These are phyloP conservation scores for Saxophila tyrrhenica DNA, from an alignment of 495 filamentous ascomycete species.

Conservation along the genomic window DNA sequence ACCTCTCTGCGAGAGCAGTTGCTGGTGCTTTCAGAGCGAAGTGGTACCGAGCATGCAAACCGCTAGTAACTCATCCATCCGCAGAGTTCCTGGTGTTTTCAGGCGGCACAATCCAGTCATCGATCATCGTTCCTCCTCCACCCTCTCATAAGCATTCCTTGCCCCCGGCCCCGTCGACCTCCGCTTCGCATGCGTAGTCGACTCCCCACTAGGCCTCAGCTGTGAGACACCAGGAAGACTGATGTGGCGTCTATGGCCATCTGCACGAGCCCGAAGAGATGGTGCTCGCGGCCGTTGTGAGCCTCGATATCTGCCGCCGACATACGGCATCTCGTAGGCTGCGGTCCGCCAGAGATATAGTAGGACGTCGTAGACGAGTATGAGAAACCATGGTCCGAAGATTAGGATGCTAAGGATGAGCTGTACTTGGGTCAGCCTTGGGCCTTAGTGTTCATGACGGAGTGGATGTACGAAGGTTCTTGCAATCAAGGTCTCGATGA, in stretches of 20 bases:
- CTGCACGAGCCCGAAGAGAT: slow-evolving; percentile 49
- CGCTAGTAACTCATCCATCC: too few relatives aligned
- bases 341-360: slow-evolving; percentile 52
- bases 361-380: slow-evolving; percentile 56
- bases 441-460: not conserved
- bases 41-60: too few relatives aligned
- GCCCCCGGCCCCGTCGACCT: not conserved
- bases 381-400: slow-evolving; percentile 53
- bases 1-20: too few relatives aligned
- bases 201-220: not conserved
- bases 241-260: slow-evolving; percentile 27
- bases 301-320: slow-evolving; percentile 55
- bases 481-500: slow-evolving; percentile 52
- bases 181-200: not conserved
- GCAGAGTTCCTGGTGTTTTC: too few relatives aligned
- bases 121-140: not conserved
- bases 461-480: slow-evolving; percentile 41
- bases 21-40: too few relatives aligned
- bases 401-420: slow-evolving; percentile 52
- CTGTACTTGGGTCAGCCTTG: slow-evolving; percentile 32
- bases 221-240: slow-evolving; percentile 1
- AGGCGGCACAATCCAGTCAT: not conserved
- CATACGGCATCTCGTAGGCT: slow-evolving; percentile 46
- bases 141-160: not conserved
- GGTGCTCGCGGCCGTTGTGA: slow-evolving; percentile 51